Conservation (phyloP, 129 eudicot genomes). For the Chrysanthemum seticuspe region DNA sequence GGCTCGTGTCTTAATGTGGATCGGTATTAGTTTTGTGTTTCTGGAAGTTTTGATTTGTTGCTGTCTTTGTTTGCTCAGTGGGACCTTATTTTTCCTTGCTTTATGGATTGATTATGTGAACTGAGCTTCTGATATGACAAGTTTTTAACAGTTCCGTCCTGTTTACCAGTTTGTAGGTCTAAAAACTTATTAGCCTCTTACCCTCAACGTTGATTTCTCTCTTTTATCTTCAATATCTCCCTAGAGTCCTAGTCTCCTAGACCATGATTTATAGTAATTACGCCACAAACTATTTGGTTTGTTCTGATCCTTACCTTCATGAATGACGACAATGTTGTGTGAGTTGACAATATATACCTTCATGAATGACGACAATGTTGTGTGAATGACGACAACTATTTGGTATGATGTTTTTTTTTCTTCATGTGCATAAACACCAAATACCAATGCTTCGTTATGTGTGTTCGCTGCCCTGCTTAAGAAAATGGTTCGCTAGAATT, state of each 20-base stretch:
- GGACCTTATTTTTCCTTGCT: not conserved
- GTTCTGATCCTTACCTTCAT: not conserved
- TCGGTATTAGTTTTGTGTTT: not conserved
- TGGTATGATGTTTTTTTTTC: not conserved
- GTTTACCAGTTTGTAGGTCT: not conserved
- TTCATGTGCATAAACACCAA: not conserved
- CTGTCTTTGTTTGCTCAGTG: not conserved
- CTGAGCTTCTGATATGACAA: not conserved
- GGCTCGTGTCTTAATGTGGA: not conserved
- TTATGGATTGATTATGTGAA: not conserved
- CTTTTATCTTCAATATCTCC: not conserved
- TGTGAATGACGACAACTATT: not conserved
- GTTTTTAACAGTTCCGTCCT: not conserved
- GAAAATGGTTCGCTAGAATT: constrained; percentile 8
- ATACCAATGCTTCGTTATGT: not conserved
- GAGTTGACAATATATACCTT: not conserved
- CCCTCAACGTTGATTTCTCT: not conserved
- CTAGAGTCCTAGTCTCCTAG: not conserved
- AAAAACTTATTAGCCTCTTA: not conserved
- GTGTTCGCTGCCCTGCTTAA: too few relatives aligned
- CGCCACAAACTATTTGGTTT: constrained; percentile 5
- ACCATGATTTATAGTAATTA: not conserved
- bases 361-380: constrained; percentile 8
- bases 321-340: constrained; percentile 9
- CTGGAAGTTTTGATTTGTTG: not conserved